These are phyloP conservation scores for Penicillium sp. DNA, from an alignment of 2,329 filamentous ascomycete genomes.

Conservation along the genomic window DNA sequence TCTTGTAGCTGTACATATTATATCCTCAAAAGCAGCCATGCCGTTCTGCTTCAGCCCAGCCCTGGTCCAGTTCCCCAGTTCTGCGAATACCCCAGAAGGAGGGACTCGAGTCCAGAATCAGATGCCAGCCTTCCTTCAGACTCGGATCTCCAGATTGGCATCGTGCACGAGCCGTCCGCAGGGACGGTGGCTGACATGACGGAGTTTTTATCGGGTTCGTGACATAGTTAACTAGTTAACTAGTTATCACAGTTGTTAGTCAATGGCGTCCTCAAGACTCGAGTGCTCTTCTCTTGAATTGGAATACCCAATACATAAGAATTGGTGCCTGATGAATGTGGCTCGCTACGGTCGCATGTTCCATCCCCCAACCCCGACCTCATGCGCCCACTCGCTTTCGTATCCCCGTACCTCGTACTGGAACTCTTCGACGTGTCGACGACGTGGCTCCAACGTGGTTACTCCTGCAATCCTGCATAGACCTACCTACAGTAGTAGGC, in stretches of 20 bases:
- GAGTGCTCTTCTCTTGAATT: neutral
- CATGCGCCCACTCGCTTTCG: conserved; percentile 5
- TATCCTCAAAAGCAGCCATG: neutral
- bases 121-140: neutral
- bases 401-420: neutral
- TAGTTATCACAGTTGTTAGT: neutral
- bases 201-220: neutral
- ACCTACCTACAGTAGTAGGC: neutral
- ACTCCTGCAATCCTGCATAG: neutral
- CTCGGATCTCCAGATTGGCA: neutral
- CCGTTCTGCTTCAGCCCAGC: neutral
- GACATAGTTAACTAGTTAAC: neutral
- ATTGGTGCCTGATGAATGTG: neutral
- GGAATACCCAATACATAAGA: too few species aligned
- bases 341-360: neutral
- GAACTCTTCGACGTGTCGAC: neutral
- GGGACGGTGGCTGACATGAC: neutral
- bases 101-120: neutral
- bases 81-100: neutral
- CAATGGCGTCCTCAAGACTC: neutral
- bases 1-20: neutral
- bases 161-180: conserved; percentile 1
- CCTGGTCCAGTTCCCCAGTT: neutral
- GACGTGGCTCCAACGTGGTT: neutral
- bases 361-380: neutral